Conservation (phyloP, 1,139 yeast genomes). For the Suhomyces chickasaworum region DNA sequence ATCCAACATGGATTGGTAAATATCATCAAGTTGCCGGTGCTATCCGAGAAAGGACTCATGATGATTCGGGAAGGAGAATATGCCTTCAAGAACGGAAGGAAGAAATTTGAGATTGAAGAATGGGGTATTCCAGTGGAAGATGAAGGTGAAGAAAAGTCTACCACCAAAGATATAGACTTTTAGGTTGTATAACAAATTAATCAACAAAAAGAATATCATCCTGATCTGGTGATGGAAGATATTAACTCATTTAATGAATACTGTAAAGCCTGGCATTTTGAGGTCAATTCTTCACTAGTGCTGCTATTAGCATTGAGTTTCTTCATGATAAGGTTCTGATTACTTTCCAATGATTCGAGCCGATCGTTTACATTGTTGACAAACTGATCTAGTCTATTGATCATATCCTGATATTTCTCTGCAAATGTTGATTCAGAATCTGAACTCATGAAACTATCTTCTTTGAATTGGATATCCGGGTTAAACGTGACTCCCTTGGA, state of each 20-base stretch:
- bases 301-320: conserved; percentile 14
- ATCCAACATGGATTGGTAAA: conserved; percentile 87
- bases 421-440: not conserved
- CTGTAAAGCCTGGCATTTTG: conserved; percentile 7
- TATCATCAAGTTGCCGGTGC: conserved; percentile 66
- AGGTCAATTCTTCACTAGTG: conserved; percentile 4
- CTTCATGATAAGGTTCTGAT: conserved; percentile 19
- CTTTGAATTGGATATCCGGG: not conserved
- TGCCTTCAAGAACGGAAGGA: conserved; percentile 83
- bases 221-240: not conserved
- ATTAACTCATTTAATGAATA: conserved; percentile 4
- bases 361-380: conserved; percentile 10
- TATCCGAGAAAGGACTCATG: conserved; percentile 83
- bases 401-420: conserved; percentile 11
- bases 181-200: no score
- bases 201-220: not conserved
- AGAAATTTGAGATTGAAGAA: conserved; percentile 80
- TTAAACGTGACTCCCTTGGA: conserved; percentile 21
- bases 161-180: conserved; percentile 39
- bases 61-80: conserved; percentile 71
- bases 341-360: conserved; percentile 16
- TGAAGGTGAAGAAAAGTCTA: conserved; percentile 42
- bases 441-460: not conserved
- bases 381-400: conserved; percentile 10
- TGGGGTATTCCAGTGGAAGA: conserved; percentile 97